Percentiles rank a stretch among this genome's conserved stretches.
phyloP scores from a whole-genome alignment of 441 rosid species.

The Gossypium laxum region DNA sequence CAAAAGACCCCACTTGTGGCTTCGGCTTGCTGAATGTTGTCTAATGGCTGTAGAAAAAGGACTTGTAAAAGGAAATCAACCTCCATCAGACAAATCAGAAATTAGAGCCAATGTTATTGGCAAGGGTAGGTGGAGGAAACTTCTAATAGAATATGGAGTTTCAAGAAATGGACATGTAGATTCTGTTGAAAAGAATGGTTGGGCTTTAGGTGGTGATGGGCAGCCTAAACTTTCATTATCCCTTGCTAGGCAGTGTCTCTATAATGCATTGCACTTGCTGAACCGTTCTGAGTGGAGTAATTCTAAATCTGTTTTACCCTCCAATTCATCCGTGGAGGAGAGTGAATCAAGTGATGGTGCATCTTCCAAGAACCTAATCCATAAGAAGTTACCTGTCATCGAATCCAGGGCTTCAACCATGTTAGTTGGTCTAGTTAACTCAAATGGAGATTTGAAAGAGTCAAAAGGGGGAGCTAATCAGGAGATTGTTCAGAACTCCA shows the following conservation, averaged over 20 bases:
- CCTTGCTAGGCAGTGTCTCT: constrained; percentile 70
- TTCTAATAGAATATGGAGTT: constrained; percentile 44
- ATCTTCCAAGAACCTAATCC: constrained; percentile 28
- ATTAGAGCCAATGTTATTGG: constrained; percentile 55
- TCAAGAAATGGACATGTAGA: constrained; percentile 33
- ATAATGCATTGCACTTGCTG: constrained; percentile 61
- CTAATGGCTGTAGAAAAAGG: constrained; percentile 78
- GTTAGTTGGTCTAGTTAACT: constrained; percentile 25
- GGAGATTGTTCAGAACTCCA: constrained; percentile 56
- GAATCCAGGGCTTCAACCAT: constrained; percentile 35
- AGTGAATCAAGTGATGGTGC: constrained; percentile 35
- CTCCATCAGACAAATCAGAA: constrained; percentile 43
- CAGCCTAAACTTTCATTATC: constrained; percentile 66
- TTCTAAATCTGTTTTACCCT: constrained; percentile 28
- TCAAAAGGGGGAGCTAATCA: constrained; percentile 54
- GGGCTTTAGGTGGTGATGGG: constrained; percentile 29
- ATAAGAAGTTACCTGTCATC: constrained; percentile 23
- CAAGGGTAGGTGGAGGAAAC: constrained; percentile 85
- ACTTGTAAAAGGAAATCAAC: constrained; percentile 31
- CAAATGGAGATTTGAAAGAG: constrained; percentile 64
- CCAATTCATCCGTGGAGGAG: constrained; percentile 33
- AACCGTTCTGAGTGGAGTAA: constrained; percentile 28
- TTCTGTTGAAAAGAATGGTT: constrained; percentile 28
- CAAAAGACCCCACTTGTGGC: constrained; percentile 72
- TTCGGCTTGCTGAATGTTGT: constrained; percentile 90